phyloP scores from a whole-genome alignment of 148 eudicot species.

The Rhododendron kiyosumense region DNA sequence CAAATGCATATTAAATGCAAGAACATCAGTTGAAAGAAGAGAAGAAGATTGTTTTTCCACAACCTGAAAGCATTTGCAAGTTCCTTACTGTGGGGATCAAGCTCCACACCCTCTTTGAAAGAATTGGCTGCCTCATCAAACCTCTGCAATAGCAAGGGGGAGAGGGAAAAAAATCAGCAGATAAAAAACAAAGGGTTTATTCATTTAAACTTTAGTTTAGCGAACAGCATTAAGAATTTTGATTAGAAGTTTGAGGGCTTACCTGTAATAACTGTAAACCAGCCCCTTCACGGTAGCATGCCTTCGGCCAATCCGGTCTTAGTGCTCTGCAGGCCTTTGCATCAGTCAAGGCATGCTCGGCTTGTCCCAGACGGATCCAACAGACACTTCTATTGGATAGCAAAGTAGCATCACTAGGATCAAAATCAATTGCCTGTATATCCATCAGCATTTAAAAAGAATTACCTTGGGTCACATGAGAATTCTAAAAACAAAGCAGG shows the following conservation, averaged over 20 bases:
- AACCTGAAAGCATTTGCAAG: conserved; percentile 86
- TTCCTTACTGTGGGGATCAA: conserved; percentile 84
- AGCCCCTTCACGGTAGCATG: conserved; percentile 91
- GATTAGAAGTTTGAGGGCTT: conserved; percentile 13
- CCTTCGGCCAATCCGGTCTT: conserved; percentile 85
- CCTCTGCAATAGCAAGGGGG: conserved; percentile 40
- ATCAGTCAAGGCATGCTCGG: conserved; percentile 78
- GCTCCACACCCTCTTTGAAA: conserved; percentile 83
- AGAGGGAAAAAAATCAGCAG: not conserved
- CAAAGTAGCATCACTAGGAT: conserved; percentile 80
- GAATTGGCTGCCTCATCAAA: conserved; percentile 95
- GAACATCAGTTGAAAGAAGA: not conserved
- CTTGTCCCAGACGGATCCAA: conserved; percentile 79
- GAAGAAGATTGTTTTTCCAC: not conserved
- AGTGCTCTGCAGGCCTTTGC: conserved; percentile 68
- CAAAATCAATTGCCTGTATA: conserved; percentile 78
- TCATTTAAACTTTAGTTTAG: not conserved
- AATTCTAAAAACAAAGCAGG: not conserved
- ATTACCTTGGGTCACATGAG: not conserved
- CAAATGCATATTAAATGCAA: not conserved
- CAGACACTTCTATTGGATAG: conserved; percentile 93
- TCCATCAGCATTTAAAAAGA: conserved; percentile 9
- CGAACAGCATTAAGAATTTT: not conserved
- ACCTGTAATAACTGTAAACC: conserved; percentile 69
- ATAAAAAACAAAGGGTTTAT: not conserved